Base-by-base conservation (phyloP, 176 grass and related monocot genomes). In the Musa beccarii region DNA sequence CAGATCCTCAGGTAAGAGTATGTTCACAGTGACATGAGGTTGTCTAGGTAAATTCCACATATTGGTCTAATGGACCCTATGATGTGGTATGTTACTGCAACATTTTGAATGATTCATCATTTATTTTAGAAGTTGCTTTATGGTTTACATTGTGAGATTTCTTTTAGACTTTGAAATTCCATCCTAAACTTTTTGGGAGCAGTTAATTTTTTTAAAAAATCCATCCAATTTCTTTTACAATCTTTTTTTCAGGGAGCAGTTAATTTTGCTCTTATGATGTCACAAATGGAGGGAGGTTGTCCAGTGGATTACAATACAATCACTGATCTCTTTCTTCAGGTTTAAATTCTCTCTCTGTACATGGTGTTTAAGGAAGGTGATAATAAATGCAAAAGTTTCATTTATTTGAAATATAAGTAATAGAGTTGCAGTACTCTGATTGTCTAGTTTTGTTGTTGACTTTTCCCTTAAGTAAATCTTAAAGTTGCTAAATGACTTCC, bases 221-320 rank as follows among this genome's bases (percentile, higher is more conserved):
- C 23, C 0, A 2, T 9, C n/a, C 15, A 52, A 52, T 26, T 68
- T 65, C 11, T 64, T 52, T 49, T 54, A 9, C 53, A 14, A 26
- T 74, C 23, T 74, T 71, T 54, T 61, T 74, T 22, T 56, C 83
- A 93, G 90, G 94, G 90, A 74, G 94, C 94, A 75, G 90, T 98
- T 14, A 93, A 98, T 82, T 96, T 96, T 92, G 85, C 93, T 75
- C 87, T 96, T 51, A 96, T 97, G 93, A 92, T 96, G 93, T 93
- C 94, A 80, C 94, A 98, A 89, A 98, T 93, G 94, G 94, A 98
- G 79, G 94, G 86, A 28, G 93, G 93, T 11, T 96, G 93, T 66
- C 93, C 89, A 51, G 73, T 96, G n/a, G 93, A 96, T 73, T 96
- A 96, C 71, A 96, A 96, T 68, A 97, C 89, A 15, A 97, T 97